phyloP scores from a whole-genome alignment of 495 filamentous ascomycete genomes.

The Daldinia bambusicola region DNA sequence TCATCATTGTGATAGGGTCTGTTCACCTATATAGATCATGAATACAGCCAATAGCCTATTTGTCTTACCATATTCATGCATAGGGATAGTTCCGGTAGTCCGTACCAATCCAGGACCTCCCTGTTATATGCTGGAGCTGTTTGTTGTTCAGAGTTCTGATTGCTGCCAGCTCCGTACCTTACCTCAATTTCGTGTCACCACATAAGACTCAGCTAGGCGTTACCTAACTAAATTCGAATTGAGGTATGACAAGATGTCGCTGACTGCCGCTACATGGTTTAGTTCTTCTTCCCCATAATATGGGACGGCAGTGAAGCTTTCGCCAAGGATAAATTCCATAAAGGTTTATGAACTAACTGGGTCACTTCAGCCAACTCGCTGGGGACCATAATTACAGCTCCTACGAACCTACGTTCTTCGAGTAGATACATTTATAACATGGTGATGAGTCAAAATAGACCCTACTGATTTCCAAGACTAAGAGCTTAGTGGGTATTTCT shows the following conservation, averaged over 20 bases:
- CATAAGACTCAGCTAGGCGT: background rate
- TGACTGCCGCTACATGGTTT: background rate
- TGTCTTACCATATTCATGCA: background rate
- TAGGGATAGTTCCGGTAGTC: background rate
- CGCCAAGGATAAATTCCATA: background rate
- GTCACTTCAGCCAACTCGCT: background rate
- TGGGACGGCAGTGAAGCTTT: background rate
- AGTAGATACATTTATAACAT: too few relatives aligned
- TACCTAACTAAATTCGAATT: background rate
- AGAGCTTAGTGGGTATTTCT: background rate
- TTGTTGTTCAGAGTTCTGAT: background rate
- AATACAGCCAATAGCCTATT: background rate
- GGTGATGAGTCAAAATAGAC: too few relatives aligned
- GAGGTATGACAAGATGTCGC: background rate
- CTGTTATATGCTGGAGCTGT: background rate
- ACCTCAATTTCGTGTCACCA: background rate
- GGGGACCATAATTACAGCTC: background rate
- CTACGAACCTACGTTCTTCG: too few relatives aligned
- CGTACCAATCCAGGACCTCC: background rate
- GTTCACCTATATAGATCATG: background rate
- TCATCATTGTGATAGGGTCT: background rate
- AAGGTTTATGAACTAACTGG: background rate
- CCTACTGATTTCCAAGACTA: background rate
- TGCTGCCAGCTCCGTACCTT: background rate
- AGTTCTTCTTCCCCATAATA: background rate